These are phyloP conservation scores for Cutaneotrichosporon cavernicola DNA, from an alignment of 1,284 basidiomycete species.

Conservation along the genomic window DNA sequence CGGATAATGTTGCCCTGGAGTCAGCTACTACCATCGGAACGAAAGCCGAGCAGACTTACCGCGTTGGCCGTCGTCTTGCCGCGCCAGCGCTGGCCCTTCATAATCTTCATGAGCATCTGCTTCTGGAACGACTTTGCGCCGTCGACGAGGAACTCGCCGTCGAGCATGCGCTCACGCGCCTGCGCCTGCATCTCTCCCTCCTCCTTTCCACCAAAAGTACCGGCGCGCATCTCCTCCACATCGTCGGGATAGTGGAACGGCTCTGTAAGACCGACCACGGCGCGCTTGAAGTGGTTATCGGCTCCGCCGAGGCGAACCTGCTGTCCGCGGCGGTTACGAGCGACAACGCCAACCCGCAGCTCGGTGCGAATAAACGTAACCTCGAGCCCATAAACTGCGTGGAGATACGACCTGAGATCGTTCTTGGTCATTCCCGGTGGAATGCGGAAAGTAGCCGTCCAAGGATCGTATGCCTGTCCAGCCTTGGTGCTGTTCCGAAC, in stretches of 20 bases:
- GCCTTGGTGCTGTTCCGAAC: slow-evolving; percentile 77
- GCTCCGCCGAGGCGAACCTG: slow-evolving; percentile 39
- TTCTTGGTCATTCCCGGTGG: slow-evolving; percentile 81
- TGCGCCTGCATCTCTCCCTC: slow-evolving; percentile 56
- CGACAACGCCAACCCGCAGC: slow-evolving; percentile 69
- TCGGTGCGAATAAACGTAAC: slow-evolving; percentile 92
- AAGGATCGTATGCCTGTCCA: slow-evolving; percentile 84
- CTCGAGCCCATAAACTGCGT: slow-evolving; percentile 76
- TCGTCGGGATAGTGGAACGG: slow-evolving; percentile 87
- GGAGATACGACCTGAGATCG: slow-evolving; percentile 81
- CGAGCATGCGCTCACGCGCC: slow-evolving; percentile 61
- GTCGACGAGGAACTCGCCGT: slow-evolving; percentile 61
- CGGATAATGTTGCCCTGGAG: slow-evolving; percentile 46
- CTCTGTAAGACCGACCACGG: slow-evolving; percentile 79
- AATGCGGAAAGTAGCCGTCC: slow-evolving; percentile 89
- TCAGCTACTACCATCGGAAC: slow-evolving; percentile 10
- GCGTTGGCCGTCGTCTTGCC: slow-evolving; percentile 43
- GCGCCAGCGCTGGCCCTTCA: slow-evolving; percentile 49
- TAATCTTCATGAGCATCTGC: slow-evolving; percentile 32
- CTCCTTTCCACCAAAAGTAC: slow-evolving; percentile 21
- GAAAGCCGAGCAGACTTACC: slow-evolving; percentile 28
- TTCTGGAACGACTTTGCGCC: slow-evolving; percentile 58
- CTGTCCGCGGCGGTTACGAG: slow-evolving; percentile 40
- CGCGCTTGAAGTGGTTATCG: slow-evolving; percentile 73
- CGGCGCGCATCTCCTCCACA: slow-evolving; percentile 66